Percentiles rank a stretch among this genome's conserved stretches.
These are phyloP conservation scores for Rhizopogon roseolus DNA, from an alignment of 768 basidiomycete species.

Conservation along the genomic window DNA sequence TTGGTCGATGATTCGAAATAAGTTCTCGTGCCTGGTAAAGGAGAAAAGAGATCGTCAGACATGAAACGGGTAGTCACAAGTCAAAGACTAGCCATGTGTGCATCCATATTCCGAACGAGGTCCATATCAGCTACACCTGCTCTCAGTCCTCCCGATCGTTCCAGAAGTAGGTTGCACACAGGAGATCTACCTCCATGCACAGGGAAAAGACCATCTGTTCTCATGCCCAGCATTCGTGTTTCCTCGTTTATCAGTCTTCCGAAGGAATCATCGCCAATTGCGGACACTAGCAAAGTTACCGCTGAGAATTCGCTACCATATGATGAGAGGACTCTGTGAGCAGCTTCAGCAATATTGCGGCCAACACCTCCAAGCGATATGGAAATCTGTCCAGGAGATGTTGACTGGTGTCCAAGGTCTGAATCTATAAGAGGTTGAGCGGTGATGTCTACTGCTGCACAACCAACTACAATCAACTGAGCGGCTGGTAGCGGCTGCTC, in stretches of 20 bases:
- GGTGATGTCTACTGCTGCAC: constrained; percentile 87
- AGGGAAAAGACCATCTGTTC: constrained; percentile 71
- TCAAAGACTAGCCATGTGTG: constrained; percentile 33
- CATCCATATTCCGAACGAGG: constrained; percentile 46
- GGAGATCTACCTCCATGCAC: constrained; percentile 49
- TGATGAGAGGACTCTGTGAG: constrained; percentile 56
- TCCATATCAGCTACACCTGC: constrained; percentile 94
- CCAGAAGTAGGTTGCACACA: constrained; percentile 84
- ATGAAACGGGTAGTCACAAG: background rate
- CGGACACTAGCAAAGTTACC: constrained; percentile 63
- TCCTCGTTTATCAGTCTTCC: constrained; percentile 62
- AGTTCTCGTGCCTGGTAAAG: background rate
- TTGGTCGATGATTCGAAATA: constrained; percentile 37
- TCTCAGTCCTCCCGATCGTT: constrained; percentile 62
- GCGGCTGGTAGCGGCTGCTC: background rate
- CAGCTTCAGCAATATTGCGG: constrained; percentile 92
- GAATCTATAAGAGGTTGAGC: constrained; percentile 38
- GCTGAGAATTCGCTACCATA: constrained; percentile 14
- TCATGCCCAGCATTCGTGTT: constrained; percentile 62
- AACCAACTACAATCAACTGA: constrained; percentile 72
- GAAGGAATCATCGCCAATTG: constrained; percentile 73
- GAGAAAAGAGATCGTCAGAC: background rate
- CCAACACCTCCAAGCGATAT: constrained; percentile 85
- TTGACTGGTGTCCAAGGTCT: constrained; percentile 52
- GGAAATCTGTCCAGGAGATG: constrained; percentile 71